Conservation (phyloP, 306 rosid genomes). For the Urtica urens region DNA sequence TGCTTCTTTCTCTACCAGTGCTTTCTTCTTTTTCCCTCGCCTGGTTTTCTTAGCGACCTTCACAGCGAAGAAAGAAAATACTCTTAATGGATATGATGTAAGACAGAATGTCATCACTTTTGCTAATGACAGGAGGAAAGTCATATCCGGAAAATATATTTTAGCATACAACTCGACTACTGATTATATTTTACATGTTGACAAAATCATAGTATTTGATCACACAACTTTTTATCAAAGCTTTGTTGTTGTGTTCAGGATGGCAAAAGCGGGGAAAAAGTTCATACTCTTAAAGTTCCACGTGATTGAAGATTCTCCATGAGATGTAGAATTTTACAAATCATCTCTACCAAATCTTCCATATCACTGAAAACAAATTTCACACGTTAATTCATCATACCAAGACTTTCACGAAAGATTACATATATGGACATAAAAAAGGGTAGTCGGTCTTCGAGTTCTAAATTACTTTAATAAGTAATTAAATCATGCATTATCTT, state of each 20-base stretch:
- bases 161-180: too few relatives aligned
- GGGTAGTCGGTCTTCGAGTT: background rate
- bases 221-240: too few relatives aligned
- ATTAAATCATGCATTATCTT: too few relatives aligned
- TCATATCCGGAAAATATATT: too few relatives aligned
- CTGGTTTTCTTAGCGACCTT: conserved; percentile 73
- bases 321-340: conserved; percentile 53
- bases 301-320: conserved; percentile 79
- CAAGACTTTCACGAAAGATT: conserved; percentile 3
- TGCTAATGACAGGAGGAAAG: too few relatives aligned
- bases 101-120: background rate
- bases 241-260: background rate
- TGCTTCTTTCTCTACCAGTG: conserved; percentile 26
- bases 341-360: conserved; percentile 74
- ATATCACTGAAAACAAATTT: conserved; percentile 52
- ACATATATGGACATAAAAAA: background rate
- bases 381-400: conserved; percentile 12
- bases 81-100: background rate
- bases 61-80: conserved; percentile 7
- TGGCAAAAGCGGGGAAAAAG: background rate
- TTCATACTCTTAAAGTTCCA: conserved; percentile 75
- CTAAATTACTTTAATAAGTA: background rate
- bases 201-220: too few relatives aligned
- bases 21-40: conserved; percentile 46
- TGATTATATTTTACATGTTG: too few relatives aligned